Conservation (phyloP, 2,329 filamentous ascomycete genomes). For the Ophiocordyceps australis region DNA sequence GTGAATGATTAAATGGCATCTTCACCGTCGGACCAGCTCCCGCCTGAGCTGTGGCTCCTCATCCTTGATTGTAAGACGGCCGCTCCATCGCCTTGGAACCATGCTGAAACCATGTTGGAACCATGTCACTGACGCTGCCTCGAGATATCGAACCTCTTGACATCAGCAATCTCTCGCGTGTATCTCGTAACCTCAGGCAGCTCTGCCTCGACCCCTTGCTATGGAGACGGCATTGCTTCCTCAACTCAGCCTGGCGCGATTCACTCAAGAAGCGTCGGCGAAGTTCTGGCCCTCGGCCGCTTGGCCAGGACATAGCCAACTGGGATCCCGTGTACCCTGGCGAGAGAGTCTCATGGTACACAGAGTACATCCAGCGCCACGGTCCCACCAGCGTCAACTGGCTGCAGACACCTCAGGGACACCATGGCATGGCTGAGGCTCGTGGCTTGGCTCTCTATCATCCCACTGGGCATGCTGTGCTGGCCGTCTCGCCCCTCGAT, state of each 20-base stretch:
- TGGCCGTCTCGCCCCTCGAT: constrained; percentile 62
- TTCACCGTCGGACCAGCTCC: constrained; percentile 28
- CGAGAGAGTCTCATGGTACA: constrained; percentile 68
- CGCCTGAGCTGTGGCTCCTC: constrained; percentile 45
- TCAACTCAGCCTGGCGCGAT: constrained; percentile 47
- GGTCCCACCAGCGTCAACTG: constrained; percentile 59
- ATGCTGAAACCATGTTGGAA: too few species aligned
- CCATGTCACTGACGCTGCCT: not conserved
- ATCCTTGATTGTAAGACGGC: constrained; percentile 38
- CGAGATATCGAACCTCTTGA: constrained; percentile 17
- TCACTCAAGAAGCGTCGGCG: constrained; percentile 26
- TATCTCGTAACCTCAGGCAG: constrained; percentile 45
- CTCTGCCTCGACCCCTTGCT: constrained; percentile 57
- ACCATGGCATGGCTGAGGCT: constrained; percentile 39
- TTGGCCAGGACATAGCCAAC: constrained; percentile 39
- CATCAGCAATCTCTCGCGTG: constrained; percentile 47
- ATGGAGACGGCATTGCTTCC: constrained; percentile 63
- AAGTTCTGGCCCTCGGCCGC: constrained; percentile 7
- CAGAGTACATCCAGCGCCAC: constrained; percentile 72
- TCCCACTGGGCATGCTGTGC: constrained; percentile 27
- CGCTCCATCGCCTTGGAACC: not conserved
- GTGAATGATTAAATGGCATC: too few species aligned
- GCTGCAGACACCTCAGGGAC: constrained; percentile 45
- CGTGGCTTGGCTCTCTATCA: constrained; percentile 54
- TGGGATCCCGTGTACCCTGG: constrained; percentile 66